Base-by-base conservation (phyloP, 768 basidiomycete genomes). In the Calocybe cyanea region DNA sequence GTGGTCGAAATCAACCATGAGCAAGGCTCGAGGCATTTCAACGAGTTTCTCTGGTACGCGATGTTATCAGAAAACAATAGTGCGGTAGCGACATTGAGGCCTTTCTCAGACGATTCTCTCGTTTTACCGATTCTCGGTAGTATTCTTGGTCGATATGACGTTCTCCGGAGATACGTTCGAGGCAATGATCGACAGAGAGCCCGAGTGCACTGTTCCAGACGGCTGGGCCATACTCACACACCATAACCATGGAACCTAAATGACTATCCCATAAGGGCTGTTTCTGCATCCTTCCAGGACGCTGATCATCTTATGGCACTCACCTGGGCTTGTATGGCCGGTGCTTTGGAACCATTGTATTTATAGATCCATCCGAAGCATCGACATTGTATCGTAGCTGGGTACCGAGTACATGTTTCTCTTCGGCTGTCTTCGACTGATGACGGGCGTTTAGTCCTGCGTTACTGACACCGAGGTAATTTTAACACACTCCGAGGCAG, bases 141-240 rank as follows among this genome's bases (percentile, higher is more conserved):
- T 25, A 25, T 39, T 25, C 23, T 18, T 31, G 14, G 14, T 31
- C 39, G 4, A 23, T n/a, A 14, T 42, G 41, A 34, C 32, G 32
- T 23, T 14, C 41, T 33, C 31, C 41, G 20, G 21, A 33, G 33
- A 21, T 33, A 31, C 31, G 2, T 18, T 42, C 41, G 43, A 17
- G 25, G 19, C 34, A 44, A 17, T 37, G 34, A 44, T 44, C 43
- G 34, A 25, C 18, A 23, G 17, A 10, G n/a, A 8, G 34, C 24
- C n/a, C 19, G 21, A 10, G 21, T 7, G 2, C 15, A 23, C n/a
- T 23, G 23, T 23, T 44, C 43, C 43, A 28, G 7, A 38, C 4
- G 4, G 15, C 25, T 19, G 43, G 43, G 43, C 13, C 43, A 17
- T 18, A 36, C 34, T 44, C 43, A 14, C 43, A 44, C 35, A 44